Percentiles rank a stretch among this genome's conserved stretches.
Evolutionary conservation across 2,329 filamentous ascomycete species (phyloP).

Genomic region (Calycina marina): DNA sequence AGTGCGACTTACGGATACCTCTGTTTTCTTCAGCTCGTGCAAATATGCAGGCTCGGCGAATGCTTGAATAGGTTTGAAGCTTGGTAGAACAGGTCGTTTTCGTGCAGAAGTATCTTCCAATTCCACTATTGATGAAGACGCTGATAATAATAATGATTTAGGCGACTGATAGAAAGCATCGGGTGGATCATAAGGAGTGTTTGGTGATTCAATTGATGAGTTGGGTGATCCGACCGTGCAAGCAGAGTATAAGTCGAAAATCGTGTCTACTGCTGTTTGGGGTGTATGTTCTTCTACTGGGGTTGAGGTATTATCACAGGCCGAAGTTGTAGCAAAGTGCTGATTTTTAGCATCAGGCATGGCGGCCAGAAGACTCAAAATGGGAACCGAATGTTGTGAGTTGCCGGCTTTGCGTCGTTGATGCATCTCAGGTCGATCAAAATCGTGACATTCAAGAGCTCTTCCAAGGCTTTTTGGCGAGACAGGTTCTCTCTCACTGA

Average conservation of each 20-base stretch:
- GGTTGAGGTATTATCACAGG: conserved; percentile 9
- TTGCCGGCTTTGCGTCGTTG: conserved; percentile 2
- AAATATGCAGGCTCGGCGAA: not conserved
- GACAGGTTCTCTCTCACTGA: conserved; percentile 5
- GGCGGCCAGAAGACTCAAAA: conserved; percentile 9
- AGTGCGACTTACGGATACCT: conserved; percentile 3
- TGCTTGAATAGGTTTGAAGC: conserved; percentile 3
- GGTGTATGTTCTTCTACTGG: conserved; percentile 8
- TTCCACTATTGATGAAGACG: conserved; percentile 3
- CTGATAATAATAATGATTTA: not conserved
- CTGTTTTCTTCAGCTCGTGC: conserved; percentile 1
- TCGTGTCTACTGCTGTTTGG: conserved; percentile 13
- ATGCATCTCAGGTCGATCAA: not conserved
- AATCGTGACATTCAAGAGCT: not conserved
- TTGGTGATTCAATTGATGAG: conserved; percentile 7
- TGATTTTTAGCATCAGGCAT: conserved; percentile 8
- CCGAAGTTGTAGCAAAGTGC: conserved; percentile 9
- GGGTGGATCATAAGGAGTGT: conserved; percentile 10
- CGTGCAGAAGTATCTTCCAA: conserved; percentile 16
- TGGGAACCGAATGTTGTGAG: conserved; percentile 1
- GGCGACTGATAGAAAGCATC: not conserved
- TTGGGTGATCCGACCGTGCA: conserved; percentile 3
- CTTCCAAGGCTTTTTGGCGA: conserved; percentile 1
- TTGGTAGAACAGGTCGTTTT: conserved; percentile 3
- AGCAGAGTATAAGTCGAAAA: conserved; percentile 13